Evolutionary conservation across 2,329 filamentous ascomycete species (phyloP), one percentile per base, ranked within the genome.

Genomic region (Hawksworthiomyces lignivorus): DNA sequence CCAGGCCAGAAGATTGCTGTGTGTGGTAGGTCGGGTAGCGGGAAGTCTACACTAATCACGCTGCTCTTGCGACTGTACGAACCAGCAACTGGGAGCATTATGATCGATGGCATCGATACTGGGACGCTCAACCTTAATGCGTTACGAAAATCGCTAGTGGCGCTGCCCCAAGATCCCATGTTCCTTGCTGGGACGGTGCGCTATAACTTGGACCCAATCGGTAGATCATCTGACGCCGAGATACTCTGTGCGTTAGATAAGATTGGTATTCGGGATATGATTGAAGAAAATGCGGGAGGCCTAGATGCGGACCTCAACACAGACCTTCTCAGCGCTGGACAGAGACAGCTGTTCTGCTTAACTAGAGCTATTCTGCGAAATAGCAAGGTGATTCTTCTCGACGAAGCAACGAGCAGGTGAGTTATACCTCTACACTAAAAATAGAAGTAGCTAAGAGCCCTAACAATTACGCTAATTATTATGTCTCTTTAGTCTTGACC

Each of bases 91-190:
- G 70, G 71, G 10, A 53, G 46, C n/a, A 68, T 75, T 28, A 50
- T 41, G 1, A 59, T 75, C 20, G 70, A 75, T 48, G 63, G 62
- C 1, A 42, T 71, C 7, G 64, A 70, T 35, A 48, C 54, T 6
- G 18, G 48, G 2, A 51, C 41, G 1, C 36, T 60, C 7, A 50
- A 55, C 2, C 47, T 52, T n/a, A 43, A 57, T 17, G 37, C 48
- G 9, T 48, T 60, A n/a, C 57, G 59, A 7, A 44, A 49, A 9
- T 44, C 48, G 5, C 55, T 75, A 12, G 63, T 67, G 22, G 62
- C 62, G 5, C 54, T 75, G 4, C 65, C 72, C 2, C 73, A 77
- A 58, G 70, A 75, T 36, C 62, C 69, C 1, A 65, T 73, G 49
- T 62, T 70, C 14, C 57, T 75, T 12, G 62, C 62, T 4, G 70